Base-by-base conservation (phyloP, 2,329 filamentous ascomycete species). In the Hypoxylon sp. region DNA sequence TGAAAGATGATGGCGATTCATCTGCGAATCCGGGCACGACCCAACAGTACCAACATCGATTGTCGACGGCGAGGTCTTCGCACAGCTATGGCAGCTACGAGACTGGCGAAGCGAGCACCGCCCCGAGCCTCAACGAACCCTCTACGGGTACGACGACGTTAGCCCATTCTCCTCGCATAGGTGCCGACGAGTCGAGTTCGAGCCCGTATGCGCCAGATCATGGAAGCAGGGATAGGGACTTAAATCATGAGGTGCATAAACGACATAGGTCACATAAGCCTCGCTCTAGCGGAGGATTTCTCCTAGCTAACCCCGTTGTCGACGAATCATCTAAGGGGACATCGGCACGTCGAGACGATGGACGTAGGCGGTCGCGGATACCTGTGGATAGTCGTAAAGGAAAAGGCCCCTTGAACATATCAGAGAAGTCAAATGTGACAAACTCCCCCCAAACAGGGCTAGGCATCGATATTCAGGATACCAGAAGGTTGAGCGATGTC, bases 251-350 rank as follows among this genome's bases (percentile, higher is more conserved):
- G 59, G 66, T 56, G 13, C 70, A 70, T 50, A 76, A 68, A 37
- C 70, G 61, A 61, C 76, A 73, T 37, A 79, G 77, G 51, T 72
- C 79, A 46, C 79, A 83, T 59, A 86, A 82, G 73, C 78, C 81
- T 31, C 81, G 84, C 14, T 80, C 84, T 5, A 82, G 80, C 69
- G 84, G 85, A 51, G 84, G 83, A 6, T 89, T 89, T 72, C 80
- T 88, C 57, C 80, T 88, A 13, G 79, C 83, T 31, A 85, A 86
- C 69, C 75, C 81, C 2, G 74, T 85, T 20, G 63, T 75, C 31
- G 75, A 77, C 49, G 77, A 76, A 37, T 49, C 54, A 17, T 53
- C 73, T 4, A 73, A 67, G 57, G 42, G 54, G 13, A 64, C 11
- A 2, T 57, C 65, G 13, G 35, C 64, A 33, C 51, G 68, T 42